phyloP scores from a whole-genome alignment of 306 rosid genomes.

The Potentilla sterilis region DNA sequence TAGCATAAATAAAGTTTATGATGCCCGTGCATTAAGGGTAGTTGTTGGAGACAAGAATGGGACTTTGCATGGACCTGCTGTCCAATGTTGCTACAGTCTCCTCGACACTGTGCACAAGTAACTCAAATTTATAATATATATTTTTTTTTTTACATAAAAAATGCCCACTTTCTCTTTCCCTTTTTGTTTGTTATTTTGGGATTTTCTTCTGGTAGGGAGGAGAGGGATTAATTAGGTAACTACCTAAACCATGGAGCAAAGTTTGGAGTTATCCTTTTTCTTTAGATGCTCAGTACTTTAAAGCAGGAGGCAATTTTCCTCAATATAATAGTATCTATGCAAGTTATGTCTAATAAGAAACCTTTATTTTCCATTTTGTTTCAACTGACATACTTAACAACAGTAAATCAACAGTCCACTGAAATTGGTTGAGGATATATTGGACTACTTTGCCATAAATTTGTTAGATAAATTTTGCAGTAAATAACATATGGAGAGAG shows the following conservation, averaged over 20 bases:
- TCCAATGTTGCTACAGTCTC: constrained; percentile 88
- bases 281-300: neutral
- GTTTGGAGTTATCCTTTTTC: neutral
- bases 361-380: neutral
- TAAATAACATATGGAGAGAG: neutral
- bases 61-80: constrained; percentile 87
- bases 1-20: constrained; percentile 71
- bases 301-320: neutral
- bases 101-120: constrained; percentile 93
- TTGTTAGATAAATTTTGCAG: neutral
- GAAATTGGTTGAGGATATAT: neutral
- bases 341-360: constrained; percentile 9
- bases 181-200: constrained; percentile 4
- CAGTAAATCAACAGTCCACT: neutral
- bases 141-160: constrained; percentile 8
- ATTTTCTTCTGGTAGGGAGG: neutral
- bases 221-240: neutral
- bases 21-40: constrained; percentile 94
- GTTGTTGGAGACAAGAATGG: constrained; percentile 97
- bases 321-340: neutral
- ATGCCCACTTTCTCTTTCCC: neutral
- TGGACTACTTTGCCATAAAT: neutral
- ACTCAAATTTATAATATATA: constrained; percentile 9
- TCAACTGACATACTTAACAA: neutral
- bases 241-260: neutral